Base-by-base conservation (phyloP, 2,329 filamentous ascomycete genomes). In the Capronia epimyces region DNA sequence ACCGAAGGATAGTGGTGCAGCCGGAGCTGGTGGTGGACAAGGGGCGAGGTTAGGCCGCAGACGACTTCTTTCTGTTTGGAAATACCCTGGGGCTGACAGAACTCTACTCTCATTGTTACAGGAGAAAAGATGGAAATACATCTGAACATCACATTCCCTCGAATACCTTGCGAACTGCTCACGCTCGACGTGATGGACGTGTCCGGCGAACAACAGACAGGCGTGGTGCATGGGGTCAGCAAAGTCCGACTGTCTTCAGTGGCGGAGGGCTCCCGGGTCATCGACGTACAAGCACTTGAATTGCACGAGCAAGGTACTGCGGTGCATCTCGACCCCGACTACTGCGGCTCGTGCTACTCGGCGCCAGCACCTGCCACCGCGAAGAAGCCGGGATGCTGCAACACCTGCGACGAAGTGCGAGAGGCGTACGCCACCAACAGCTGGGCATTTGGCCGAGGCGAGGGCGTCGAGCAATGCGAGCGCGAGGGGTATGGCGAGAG, bases 171-270 rank as follows among this genome's bases (percentile, higher is more conserved):
- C 73, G 91, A 97, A 70, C 82, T 98, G 45, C 77, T 97, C 60
- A 96, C 93, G 10, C 83, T 98, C 63, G 93, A 98, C 68, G 91
- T 98, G 50, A 98, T 98, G 93, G 93, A 98, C 71, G 91, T 97
- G 21, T 95, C 89, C 18, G 93, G 93, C 57, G 93, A 98, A 71
- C 86, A 96, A 66, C 93, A 98, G 69, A 87, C 90, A 62, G 93
- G 91, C 46, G 87, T 98, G 52, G 84, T 89, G 68, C 89, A 96
- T 66, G 93, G 93, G 40, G 82, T 98, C 56, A 87, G 82, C 71
- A 97, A 96, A 74, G 86, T 96, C 56, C 84, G 93, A 55, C 78
- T 98, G 55, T 76, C 79, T 56, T 76, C 89, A 20, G 75, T 77
- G 61, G 74, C 74, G 37, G 83, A 95, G 62, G 91, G 91, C 34